These are phyloP conservation scores for Pythium guiyangense DNA, from an alignment of 352 stramenopile species.

Conservation along the genomic window DNA sequence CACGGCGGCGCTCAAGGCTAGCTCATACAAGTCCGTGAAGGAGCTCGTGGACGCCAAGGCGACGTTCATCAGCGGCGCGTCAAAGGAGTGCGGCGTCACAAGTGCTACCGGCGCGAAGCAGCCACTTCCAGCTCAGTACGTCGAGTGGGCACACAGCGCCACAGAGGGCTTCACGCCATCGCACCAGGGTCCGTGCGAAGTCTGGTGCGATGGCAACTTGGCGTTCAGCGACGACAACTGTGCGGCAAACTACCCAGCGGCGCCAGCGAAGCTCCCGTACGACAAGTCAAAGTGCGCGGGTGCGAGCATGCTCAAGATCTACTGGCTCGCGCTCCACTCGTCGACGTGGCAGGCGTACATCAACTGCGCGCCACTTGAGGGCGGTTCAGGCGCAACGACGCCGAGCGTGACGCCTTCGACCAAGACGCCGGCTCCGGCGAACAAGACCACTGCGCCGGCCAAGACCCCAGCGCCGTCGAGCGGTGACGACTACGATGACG, in stretches of 20 bases:
- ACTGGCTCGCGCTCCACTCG: slow-evolving; percentile 36
- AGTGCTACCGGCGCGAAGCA: too few relatives aligned
- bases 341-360: slow-evolving; percentile 22
- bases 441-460: background rate
- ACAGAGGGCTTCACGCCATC: slow-evolving; percentile 21
- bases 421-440: background rate
- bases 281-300: slow-evolving; percentile 40
- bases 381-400: slow-evolving; percentile 2
- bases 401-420: slow-evolving; percentile 1
- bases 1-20: too few relatives aligned
- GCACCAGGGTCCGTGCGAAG: slow-evolving; percentile 40
- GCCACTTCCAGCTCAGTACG: slow-evolving; percentile 22
- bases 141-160: slow-evolving; percentile 29
- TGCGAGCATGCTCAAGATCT: slow-evolving; percentile 27
- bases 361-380: slow-evolving; percentile 9
- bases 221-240: slow-evolving; percentile 51
- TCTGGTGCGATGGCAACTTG: slow-evolving; percentile 44
- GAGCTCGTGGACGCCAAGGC: too few relatives aligned
- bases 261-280: too few relatives aligned
- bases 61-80: too few relatives aligned
- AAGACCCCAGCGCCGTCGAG: slow-evolving; percentile 2
- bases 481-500: slow-evolving; percentile 1
- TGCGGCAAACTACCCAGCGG: slow-evolving; percentile 30
- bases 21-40: too few relatives aligned
- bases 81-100: too few relatives aligned